A percentile compares a stretch with the other conserved stretches of the same genome.
Conservation (phyloP, 495 filamentous ascomycete species). For the Lasiosphaeriaceae sp. region DNA sequence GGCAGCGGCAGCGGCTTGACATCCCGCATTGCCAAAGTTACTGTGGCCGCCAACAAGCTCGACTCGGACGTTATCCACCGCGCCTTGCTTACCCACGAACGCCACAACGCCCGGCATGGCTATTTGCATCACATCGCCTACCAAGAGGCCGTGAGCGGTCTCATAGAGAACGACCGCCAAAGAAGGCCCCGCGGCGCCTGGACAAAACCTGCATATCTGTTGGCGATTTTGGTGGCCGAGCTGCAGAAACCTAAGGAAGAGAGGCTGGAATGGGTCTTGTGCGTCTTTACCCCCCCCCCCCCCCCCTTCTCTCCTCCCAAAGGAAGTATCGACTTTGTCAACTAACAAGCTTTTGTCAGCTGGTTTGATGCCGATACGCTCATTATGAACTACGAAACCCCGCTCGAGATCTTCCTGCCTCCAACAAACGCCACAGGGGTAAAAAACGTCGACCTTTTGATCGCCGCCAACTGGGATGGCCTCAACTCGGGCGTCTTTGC, state of each 20-base stretch:
- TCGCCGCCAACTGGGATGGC: constrained; percentile 50
- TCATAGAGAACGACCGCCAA: constrained; percentile 21
- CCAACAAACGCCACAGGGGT: constrained; percentile 31
- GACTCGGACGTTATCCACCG: constrained; percentile 18
- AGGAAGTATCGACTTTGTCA: too few relatives aligned
- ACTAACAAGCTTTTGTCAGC: too few relatives aligned
- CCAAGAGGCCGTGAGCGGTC: constrained; percentile 19
- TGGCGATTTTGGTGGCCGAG: constrained; percentile 46
- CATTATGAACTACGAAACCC: constrained; percentile 50
- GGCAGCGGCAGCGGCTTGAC: background rate
- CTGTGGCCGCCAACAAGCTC: constrained; percentile 24
- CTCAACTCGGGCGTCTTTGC: constrained; percentile 55
- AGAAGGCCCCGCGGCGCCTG: constrained; percentile 28
- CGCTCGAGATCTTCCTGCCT: constrained; percentile 50
- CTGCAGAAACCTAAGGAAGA: constrained; percentile 44
- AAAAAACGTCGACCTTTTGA: constrained; percentile 42
- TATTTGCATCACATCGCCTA: constrained; percentile 22
- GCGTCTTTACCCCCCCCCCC: too few relatives aligned
- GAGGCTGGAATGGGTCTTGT: constrained; percentile 50
- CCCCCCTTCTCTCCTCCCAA: too few relatives aligned
- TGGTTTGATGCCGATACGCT: constrained; percentile 54
- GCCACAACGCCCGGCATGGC: constrained; percentile 22
- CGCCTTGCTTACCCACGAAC: constrained; percentile 19
- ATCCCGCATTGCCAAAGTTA: constrained; percentile 20
- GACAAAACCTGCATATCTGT: constrained; percentile 48